Evolutionary conservation across 1,284 basidiomycete genomes (phyloP).

Genomic region (Moesziomyces aphidis): DNA sequence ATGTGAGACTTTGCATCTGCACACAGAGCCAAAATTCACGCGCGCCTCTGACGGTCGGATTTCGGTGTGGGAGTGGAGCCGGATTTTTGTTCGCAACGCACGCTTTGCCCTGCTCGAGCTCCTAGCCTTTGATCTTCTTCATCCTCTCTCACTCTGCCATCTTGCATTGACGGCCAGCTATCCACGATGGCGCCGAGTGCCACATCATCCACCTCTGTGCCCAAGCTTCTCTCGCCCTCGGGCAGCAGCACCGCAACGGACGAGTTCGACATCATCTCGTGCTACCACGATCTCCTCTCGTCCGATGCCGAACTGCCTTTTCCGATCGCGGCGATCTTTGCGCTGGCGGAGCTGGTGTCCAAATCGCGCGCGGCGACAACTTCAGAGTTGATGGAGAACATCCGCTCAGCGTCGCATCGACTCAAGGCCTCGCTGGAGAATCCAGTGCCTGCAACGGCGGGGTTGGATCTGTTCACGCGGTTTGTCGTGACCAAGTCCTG

Average conservation of each 20-base stretch:
- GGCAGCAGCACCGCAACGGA: constrained; percentile 1
- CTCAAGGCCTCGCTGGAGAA: constrained; percentile 78
- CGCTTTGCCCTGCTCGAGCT: constrained; percentile 3
- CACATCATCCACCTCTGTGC: constrained; percentile 11
- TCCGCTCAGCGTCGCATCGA: constrained; percentile 79
- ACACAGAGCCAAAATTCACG: no score
- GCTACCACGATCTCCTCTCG: constrained; percentile 54
- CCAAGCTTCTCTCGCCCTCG: constrained; percentile 10
- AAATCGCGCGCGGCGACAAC: constrained; percentile 86
- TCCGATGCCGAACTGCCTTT: constrained; percentile 75
- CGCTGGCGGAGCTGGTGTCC: constrained; percentile 81
- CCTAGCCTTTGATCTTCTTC: constrained; percentile 2
- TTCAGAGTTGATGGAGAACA: constrained; percentile 86
- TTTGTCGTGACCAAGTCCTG: constrained; percentile 88
- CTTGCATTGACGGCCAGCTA: no score
- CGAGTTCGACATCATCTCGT: constrained; percentile 59
- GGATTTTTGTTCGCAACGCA: no score
- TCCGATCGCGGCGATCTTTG: constrained; percentile 87
- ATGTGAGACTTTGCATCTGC: no score
- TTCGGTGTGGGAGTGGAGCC: no score
- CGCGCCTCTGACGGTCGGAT: no score
- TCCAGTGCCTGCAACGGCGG: constrained; percentile 86
- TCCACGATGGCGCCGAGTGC: constrained; percentile 15
- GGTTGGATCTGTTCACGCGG: constrained; percentile 87
- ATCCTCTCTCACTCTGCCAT: neutral